Percentiles rank a stretch among this genome's conserved stretches.
These are phyloP conservation scores for Vinca minor DNA, from an alignment of 257 asterid genomes.

Conservation along the genomic window DNA sequence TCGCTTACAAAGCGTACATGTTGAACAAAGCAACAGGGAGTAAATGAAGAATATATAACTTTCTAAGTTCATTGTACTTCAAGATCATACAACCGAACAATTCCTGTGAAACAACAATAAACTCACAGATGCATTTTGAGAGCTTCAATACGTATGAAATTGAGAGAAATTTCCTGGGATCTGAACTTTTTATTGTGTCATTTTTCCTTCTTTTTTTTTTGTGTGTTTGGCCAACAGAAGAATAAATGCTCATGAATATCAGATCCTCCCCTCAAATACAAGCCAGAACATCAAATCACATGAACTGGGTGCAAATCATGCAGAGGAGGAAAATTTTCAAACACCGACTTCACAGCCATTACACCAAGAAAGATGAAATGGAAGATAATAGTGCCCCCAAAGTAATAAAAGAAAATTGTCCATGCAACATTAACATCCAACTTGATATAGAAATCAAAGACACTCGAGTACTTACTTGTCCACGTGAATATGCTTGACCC, in stretches of 20 bases:
- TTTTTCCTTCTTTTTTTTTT: too few relatives aligned
- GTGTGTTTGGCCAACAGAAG: too few relatives aligned
- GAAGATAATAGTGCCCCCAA: not conserved
- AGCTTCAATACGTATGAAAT: not conserved
- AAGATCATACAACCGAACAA: not conserved
- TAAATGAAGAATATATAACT: not conserved
- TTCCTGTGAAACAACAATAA: too few relatives aligned
- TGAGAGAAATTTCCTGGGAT: not conserved
- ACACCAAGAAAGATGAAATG: not conserved
- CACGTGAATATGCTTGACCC: constrained; percentile 76
- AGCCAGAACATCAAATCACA: not conserved
- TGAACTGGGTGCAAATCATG: not conserved
- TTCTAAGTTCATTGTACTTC: not conserved
- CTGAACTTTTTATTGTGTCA: too few relatives aligned
- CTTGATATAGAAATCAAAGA: not conserved
- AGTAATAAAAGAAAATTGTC: too few relatives aligned
- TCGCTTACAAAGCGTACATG: not conserved
- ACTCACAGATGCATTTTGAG: not conserved
- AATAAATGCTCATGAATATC: not conserved
- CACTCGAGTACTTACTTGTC: constrained; percentile 57
- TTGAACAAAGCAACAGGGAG: not conserved
- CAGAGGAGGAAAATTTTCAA: not conserved
- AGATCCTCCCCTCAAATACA: not conserved
- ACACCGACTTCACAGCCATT: not conserved
- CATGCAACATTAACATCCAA: not conserved